Evolutionary conservation across 179 eudicot genomes (phyloP), one percentile per base, ranked within the genome.

Genomic region (Spinacia oleracea): DNA sequence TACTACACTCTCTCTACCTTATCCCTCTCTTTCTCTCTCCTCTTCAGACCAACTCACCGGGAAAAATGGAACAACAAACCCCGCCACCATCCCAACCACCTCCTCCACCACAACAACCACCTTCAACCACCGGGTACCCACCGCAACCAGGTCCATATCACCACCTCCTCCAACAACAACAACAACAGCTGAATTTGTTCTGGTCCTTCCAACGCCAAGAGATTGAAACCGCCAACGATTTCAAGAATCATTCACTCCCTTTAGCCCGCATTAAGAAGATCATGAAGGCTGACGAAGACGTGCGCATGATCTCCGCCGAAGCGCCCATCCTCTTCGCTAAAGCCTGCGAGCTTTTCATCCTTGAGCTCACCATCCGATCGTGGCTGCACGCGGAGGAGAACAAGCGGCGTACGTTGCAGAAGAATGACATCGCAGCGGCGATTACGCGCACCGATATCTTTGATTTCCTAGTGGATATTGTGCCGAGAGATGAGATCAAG

Each of bases 341-440:
- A 72, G 94, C 94, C 14, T 91, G 94, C 78, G 94, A 91, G 74
- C 80, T 91, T 40, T 91, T 91, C 86, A 89, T 91, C 59, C 86
- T 91, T 6, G 94, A 91, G 72, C 90, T 91, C 70, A 91, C 94
- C 0, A 89, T 91, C 20, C 85, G 94, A 0, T 89, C 92, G 0
- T 91, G 95, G 95, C 85, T 89, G 4, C 92, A 91, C 78, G 95
- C 95, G 1, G 95, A 91, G 82, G 92, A 91, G 81, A 91, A 91
- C 84, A 91, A 89, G 83, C 80, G 95, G 2, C 46, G 95, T 0
- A 91, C 95, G 0, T 87, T 91, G 1, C 95, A 91, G 87, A 91
- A 91, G 87, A 89, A 88, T 21, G 95, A 91, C 70, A 91, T 91
- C 46, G 95, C 95, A 0, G 92, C 95, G 0, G 92, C 95, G 0